Evolutionary conservation across 177 flowering plant species (phyloP), one percentile per base, ranked within the genome.

Genomic region (Vitis hybrid): DNA sequence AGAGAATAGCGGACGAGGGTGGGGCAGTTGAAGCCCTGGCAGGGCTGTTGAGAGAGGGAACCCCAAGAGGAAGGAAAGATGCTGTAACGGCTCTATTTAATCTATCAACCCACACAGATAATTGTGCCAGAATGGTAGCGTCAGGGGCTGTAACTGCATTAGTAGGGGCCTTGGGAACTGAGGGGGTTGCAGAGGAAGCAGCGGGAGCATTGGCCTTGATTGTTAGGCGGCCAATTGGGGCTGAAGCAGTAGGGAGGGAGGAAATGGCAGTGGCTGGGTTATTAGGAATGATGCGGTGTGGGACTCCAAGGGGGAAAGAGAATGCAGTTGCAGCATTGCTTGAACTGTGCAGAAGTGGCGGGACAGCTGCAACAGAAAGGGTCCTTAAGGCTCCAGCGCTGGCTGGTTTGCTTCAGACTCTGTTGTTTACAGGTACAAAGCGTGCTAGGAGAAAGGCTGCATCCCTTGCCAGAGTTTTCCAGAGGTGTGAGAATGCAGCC

Each of bases 391-490:
- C 87, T 13, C 97, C 99, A 1, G 85, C 90, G 15, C 56, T 94
- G 78, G 93, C 83, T 2, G 77, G 91, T 66, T 72, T 92, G 80
- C 85, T 94, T 62, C 90, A 91, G 74, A 76, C 75, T 5, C 74
- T 96, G 45, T 66, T 92, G 51, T 88, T 83, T 66, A 88, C 93
- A 0, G 98, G 99, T 2, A 96, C 98, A 15, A 89, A 84, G 72
- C 76, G 99, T 21, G 97, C 98, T 1, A 81, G 92, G 75, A 79
- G 99, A 64, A 96, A 96, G 74, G 99, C 98, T 3, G 97, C 97
- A 14, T 96, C 98, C 2, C 95, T 96, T 61, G 97, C 90, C 52
- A 80, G 96, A 70, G 92, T 90, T 66, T 92, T 87, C 71, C 97
- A 89, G 64, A 84, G 93, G 71, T 81, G 87, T 64, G 92, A 88